Evolutionary conservation across 106 monocot genomes (phyloP), one percentile per base, ranked within the genome.

Genomic region (Cymbidium sinense): DNA sequence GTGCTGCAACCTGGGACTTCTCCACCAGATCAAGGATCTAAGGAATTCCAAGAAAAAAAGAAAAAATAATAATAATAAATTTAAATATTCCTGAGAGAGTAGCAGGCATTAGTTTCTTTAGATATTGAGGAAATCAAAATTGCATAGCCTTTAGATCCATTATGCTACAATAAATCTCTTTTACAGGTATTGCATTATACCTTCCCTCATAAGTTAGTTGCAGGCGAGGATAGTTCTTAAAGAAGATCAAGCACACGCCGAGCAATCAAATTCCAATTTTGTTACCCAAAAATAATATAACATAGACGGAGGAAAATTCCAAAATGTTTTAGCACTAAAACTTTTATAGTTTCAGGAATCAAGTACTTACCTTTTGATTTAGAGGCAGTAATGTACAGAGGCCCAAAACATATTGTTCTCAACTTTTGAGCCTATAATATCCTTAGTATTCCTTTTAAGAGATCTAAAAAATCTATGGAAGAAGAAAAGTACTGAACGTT

Each of bases 351-450:
- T 39, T 15, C n/a, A n/a, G n/a, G n/a, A n/a, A n/a, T 36, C 5
- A 1, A 37, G 7, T 1, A 1, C 1, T 47, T 81, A 92, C 95
- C 88, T 86, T 83, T 80, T 81, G 72, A 69, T 92, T 86, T 74
- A 95, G 18, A 82, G 77, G 41, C 95, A 92, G 75, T 95, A 95
- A 86, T 95, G 95, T 72, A 95, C 92, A 75, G 92, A 94, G 36
- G 89, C 89, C 55, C 94, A 94, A 71, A 90, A 94, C 52, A 87
- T 94, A 61, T 94, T 94, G 70, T 94, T 87, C 80, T 94, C 94
- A 43, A 94, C 85, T 69, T 81, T 91, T 5, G 89, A 83, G 34
- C 94, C 94, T 19, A 80, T 35, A 23, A 94, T 87, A n/a, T 79
- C 88, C 37, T 82, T 86, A n/a, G 87, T 89, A 75, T 67, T 89